These are phyloP conservation scores for Hypoxylon lenormandii DNA, from an alignment of 495 filamentous ascomycete genomes.

Conservation along the genomic window DNA sequence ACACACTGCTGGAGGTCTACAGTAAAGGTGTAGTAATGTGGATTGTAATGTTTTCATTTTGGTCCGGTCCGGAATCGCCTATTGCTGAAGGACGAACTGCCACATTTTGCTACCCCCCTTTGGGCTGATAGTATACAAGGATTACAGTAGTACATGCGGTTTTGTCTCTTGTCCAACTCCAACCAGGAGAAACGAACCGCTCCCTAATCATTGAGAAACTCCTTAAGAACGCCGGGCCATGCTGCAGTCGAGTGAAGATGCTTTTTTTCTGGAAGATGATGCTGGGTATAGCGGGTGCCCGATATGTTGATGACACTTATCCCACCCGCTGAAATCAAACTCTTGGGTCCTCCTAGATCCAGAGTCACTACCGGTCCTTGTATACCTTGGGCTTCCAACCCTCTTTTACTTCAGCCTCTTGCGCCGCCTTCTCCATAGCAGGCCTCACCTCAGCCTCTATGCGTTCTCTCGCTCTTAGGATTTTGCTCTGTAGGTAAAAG, in stretches of 20 bases:
- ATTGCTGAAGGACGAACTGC: neutral
- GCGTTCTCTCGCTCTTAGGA: constrained; percentile 87
- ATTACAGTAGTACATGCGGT: constrained; percentile 32
- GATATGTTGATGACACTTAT: constrained; percentile 15
- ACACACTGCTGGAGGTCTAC: no score
- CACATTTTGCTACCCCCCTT: neutral
- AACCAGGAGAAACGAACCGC: constrained; percentile 15
- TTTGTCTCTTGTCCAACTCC: constrained; percentile 18
- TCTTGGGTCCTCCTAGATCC: neutral
- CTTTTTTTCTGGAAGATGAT: constrained; percentile 39
- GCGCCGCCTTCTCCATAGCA: constrained; percentile 62
- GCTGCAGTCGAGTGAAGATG: constrained; percentile 64
- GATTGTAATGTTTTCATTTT: neutral
- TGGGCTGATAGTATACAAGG: constrained; percentile 30
- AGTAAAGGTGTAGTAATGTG: no score
- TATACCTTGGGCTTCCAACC: constrained; percentile 96
- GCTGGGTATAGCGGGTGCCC: constrained; percentile 21
- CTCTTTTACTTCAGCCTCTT: constrained; percentile 76
- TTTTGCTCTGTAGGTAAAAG: constrained; percentile 98
- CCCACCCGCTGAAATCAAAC: constrained; percentile 3
- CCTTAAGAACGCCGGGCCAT: constrained; percentile 60
- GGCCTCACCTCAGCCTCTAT: constrained; percentile 83
- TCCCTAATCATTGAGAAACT: constrained; percentile 40
- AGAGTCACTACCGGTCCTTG: constrained; percentile 75
- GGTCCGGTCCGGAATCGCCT: neutral